phyloP scores from a whole-genome alignment of 768 basidiomycete genomes.

The Mycena venus region DNA sequence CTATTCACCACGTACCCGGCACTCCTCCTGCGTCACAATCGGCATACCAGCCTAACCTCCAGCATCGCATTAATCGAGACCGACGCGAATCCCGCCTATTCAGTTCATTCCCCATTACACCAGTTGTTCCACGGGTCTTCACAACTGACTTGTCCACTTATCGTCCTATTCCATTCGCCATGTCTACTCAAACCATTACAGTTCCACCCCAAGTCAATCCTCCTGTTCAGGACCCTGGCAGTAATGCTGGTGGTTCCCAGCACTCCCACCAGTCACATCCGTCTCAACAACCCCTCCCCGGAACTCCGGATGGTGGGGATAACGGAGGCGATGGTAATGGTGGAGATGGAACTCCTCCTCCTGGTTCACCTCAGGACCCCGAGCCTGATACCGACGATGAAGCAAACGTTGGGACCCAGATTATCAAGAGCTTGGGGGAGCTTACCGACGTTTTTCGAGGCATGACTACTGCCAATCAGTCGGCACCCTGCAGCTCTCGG shows the following conservation, averaged over 20 bases:
- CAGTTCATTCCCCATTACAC: too few relatives aligned
- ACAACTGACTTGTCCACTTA: too few relatives aligned
- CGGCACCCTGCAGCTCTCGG: background rate
- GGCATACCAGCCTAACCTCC: too few relatives aligned
- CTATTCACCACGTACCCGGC: too few relatives aligned
- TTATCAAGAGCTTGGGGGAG: background rate
- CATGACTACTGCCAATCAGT: background rate
- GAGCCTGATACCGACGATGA: background rate
- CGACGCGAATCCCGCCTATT: too few relatives aligned
- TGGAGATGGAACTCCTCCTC: background rate
- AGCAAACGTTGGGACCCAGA: background rate
- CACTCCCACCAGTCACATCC: background rate
- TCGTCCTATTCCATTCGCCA: too few relatives aligned
- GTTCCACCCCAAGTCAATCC: background rate
- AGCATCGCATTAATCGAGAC: too few relatives aligned
- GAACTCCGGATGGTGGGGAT: background rate
- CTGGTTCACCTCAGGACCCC: background rate
- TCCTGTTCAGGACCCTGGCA: background rate
- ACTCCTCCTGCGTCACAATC: too few relatives aligned
- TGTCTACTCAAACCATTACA: background rate
- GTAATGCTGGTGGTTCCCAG: background rate
- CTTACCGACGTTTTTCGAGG: background rate
- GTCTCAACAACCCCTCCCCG: background rate
- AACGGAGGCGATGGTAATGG: background rate
- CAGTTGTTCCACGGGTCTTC: too few relatives aligned